Base-by-base conservation (phyloP, 768 basidiomycete species). In the Kwoniella sp. region DNA sequence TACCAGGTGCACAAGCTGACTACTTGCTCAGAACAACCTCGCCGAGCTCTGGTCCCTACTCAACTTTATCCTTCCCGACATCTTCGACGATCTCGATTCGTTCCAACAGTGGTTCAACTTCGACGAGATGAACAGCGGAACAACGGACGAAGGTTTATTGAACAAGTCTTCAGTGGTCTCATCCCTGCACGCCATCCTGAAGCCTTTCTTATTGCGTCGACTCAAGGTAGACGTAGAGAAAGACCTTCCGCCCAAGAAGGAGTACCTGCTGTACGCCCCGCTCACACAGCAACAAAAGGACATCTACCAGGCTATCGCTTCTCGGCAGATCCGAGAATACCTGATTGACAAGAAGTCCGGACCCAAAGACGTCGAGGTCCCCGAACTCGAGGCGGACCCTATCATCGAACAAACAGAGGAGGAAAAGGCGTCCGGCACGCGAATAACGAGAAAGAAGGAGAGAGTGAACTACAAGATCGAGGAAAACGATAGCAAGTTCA, bases 41-140 rank as follows among this genome's bases (percentile, higher is more conserved):
- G 86, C 89, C 4, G 96, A 99, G 77, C 83, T 99, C 2, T 98
- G 93, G 95, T 89, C 92, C 1, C 83, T 98, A 20, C 87, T 99
- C 31, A 96, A 96, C 77, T 99, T 97, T 73, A 91, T 98, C 65
- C 85, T 98, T 4, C 96, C 96, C 0, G 89, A 93, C 70, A 88
- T 98, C 58, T 97, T 98, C 77, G 86, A 88, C 65, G 92, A 97
- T 72, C 83, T 95, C 23, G 88, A 91, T 60, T 85, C 89, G 2
- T 96, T 96, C 83, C 91, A 95, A 81, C 87, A 92, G 75, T 93
- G 91, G 93, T 76, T 78, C 67, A 73, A 75, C 62, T 68, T 79
- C 55, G 74, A 77, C 57, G 71, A 78, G 30, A 71, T 82, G 69
- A 72, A 65, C 58, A 62, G 63, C 29, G 61, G 55, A 4, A 38